phyloP scores from a whole-genome alignment of 2,329 filamentous ascomycete species.

The Penicillium sp. region DNA sequence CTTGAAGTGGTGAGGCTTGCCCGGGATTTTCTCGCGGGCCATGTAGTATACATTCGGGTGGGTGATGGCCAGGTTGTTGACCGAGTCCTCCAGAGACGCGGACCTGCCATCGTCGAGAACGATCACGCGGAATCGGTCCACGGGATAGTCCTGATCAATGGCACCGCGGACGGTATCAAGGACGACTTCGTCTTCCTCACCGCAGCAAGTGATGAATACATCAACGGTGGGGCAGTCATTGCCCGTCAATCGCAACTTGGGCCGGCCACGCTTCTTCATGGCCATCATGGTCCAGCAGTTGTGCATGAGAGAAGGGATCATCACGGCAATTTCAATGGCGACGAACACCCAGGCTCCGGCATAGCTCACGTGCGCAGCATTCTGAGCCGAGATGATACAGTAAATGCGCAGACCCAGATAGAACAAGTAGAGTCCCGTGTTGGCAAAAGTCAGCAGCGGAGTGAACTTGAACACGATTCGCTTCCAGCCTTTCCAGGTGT shows the following conservation, averaged over 20 bases:
- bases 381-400: slow-evolving; percentile 59
- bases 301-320: slow-evolving; percentile 60
- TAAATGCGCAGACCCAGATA: slow-evolving; percentile 58
- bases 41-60: slow-evolving; percentile 50
- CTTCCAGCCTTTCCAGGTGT: slow-evolving; percentile 45
- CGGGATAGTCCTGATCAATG: slow-evolving; percentile 46
- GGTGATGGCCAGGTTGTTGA: slow-evolving; percentile 39
- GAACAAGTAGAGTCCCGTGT: slow-evolving; percentile 42
- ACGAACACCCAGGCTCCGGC: slow-evolving; percentile 62
- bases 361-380: slow-evolving; percentile 46
- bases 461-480: slow-evolving; percentile 40
- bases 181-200: slow-evolving; percentile 48
- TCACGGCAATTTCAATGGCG: slow-evolving; percentile 57
- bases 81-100: slow-evolving; percentile 37
- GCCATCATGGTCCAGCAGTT: slow-evolving; percentile 63
- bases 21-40: slow-evolving; percentile 47
- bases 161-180: slow-evolving; percentile 47
- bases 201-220: slow-evolving; percentile 50
- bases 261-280: slow-evolving; percentile 58
- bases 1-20: slow-evolving; percentile 59
- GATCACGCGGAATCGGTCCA: slow-evolving; percentile 43
- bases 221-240: slow-evolving; percentile 47
- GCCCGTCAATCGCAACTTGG: slow-evolving; percentile 54
- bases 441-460: slow-evolving; percentile 41
- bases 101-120: slow-evolving; percentile 48